Percentiles rank a stretch among this genome's conserved stretches.
These are phyloP conservation scores for Westerdykella ornata DNA, from an alignment of 2,329 filamentous ascomycete genomes.

Conservation along the genomic window DNA sequence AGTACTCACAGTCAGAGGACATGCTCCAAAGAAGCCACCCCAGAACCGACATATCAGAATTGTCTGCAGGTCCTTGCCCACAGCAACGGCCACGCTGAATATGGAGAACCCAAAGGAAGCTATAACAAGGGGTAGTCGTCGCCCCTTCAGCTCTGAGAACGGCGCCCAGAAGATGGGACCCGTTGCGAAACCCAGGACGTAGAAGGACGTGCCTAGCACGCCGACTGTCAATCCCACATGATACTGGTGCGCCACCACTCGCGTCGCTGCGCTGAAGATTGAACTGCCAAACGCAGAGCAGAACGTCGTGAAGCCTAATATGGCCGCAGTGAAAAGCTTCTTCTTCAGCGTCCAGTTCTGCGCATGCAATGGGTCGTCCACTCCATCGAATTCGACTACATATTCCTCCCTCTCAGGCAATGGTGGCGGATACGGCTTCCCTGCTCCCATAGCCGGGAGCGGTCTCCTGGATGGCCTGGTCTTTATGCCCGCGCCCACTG, in stretches of 20 bases:
- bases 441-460: constrained; percentile 62
- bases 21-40: constrained; percentile 49
- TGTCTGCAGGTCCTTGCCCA: constrained; percentile 49
- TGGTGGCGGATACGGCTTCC: constrained; percentile 66
- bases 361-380: constrained; percentile 73
- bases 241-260: constrained; percentile 34
- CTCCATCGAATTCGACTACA: constrained; percentile 75
- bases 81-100: constrained; percentile 46
- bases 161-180: constrained; percentile 43
- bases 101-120: constrained; percentile 48
- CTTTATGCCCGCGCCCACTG: constrained; percentile 54
- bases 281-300: constrained; percentile 56
- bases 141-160: constrained; percentile 47
- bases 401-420: constrained; percentile 67
- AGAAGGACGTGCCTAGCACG: constrained; percentile 45
- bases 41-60: constrained; percentile 50
- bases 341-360: constrained; percentile 79
- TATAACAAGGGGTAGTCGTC: constrained; percentile 45
- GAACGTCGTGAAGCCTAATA: constrained; percentile 68
- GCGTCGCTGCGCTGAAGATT: constrained; percentile 39
- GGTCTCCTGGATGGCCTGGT: constrained; percentile 50
- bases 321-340: constrained; percentile 63
- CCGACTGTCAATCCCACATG: constrained; percentile 45
- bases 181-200: constrained; percentile 48
- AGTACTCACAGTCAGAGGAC: constrained; percentile 45